phyloP scores from a whole-genome alignment of 192 early-diverging fungal genomes.

The Rhizoclosmatium globosum region DNA sequence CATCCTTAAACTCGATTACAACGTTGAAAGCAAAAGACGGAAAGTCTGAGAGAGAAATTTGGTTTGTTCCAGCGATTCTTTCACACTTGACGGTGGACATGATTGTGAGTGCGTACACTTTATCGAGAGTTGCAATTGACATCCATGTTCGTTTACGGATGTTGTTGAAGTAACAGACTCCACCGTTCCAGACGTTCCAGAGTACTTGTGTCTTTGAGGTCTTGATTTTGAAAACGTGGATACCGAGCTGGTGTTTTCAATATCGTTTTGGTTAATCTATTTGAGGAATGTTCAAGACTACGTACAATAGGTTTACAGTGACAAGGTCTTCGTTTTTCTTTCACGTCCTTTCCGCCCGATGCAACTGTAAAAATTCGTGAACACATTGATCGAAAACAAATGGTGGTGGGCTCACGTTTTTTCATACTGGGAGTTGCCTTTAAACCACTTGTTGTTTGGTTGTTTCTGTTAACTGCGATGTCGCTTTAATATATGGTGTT shows the following conservation, averaged over 20 bases:
- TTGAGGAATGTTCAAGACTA: neutral
- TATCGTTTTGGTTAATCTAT: too few relatives aligned
- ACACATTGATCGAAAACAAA: neutral
- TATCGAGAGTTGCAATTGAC: neutral
- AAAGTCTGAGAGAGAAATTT: neutral
- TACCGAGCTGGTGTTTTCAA: neutral
- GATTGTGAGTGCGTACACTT: neutral
- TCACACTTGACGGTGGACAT: neutral
- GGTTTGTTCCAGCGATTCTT: neutral
- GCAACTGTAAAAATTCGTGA: neutral
- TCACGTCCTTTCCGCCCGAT: neutral
- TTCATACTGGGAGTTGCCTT: neutral
- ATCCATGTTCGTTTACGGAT: slow-evolving; percentile 1
- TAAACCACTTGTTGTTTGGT: neutral
- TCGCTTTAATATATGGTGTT: neutral
- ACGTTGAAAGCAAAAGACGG: neutral
- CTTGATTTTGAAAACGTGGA: slow-evolving; percentile 17
- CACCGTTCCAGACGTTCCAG: neutral
- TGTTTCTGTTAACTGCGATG: neutral
- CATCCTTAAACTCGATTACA: slow-evolving; percentile 1
- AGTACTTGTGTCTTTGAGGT: neutral
- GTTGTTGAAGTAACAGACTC: slow-evolving; percentile 10
- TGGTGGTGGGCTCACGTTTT: neutral
- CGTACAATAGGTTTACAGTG: neutral
- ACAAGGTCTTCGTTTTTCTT: neutral